Percentiles rank a stretch among this genome's conserved stretches.
These are phyloP conservation scores for Condylostoma magnum DNA, from an alignment of 169 alveolate species.

Conservation along the genomic window DNA sequence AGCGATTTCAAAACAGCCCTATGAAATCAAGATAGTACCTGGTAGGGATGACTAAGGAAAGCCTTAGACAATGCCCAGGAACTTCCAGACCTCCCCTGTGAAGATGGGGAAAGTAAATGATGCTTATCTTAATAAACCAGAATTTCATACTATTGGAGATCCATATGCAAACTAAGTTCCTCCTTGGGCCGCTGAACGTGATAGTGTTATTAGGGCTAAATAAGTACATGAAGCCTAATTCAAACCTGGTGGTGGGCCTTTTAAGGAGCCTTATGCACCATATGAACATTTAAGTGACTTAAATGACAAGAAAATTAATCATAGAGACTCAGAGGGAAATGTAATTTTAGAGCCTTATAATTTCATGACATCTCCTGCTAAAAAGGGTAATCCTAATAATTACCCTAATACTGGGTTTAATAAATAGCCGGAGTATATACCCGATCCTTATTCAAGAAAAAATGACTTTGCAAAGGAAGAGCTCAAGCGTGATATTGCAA, in stretches of 20 bases:
- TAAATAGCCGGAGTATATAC: background rate
- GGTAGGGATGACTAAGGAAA: background rate
- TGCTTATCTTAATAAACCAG: slow-evolving; percentile 5
- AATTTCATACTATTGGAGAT: background rate
- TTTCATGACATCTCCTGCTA: slow-evolving; percentile 19
- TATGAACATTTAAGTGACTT: background rate
- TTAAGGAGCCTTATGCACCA: background rate
- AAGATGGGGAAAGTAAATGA: slow-evolving; percentile 11
- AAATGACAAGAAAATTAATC: background rate
- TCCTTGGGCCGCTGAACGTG: background rate
- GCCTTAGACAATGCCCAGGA: slow-evolving; percentile 13
- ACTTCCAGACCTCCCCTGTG: background rate
- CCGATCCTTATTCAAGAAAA: background rate
- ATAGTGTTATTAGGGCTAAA: background rate
- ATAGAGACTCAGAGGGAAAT: background rate
- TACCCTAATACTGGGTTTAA: slow-evolving; percentile 5
- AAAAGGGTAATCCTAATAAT: background rate
- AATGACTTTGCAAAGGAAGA: background rate
- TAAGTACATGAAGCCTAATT: slow-evolving; percentile 10
- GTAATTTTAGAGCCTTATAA: slow-evolving; percentile 24
- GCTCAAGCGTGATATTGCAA: background rate
- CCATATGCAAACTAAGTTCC: slow-evolving; percentile 19
- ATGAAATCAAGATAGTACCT: background rate
- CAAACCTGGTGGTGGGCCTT: slow-evolving; percentile 22
- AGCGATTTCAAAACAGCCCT: background rate